Evolutionary conservation across 179 eudicot genomes (phyloP).

Genomic region (Vitellaria paradoxa): DNA sequence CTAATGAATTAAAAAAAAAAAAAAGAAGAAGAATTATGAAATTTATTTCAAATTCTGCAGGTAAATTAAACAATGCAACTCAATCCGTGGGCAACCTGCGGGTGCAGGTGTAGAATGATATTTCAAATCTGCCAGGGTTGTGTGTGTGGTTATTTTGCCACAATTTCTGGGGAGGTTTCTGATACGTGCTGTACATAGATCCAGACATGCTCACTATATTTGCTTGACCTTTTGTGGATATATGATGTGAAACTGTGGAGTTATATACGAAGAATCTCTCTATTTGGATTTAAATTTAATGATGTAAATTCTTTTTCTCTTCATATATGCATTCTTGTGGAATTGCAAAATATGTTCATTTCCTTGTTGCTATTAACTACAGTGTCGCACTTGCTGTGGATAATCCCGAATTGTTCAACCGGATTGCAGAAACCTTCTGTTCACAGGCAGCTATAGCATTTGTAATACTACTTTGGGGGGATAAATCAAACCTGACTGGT

Average conservation of each 20-base stretch:
- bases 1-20: not conserved
- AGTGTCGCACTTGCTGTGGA: slow-evolving; percentile 89
- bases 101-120: not conserved
- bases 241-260: slow-evolving; percentile 13
- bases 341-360: slow-evolving; percentile 1
- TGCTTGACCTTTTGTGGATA: not conserved
- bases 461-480: slow-evolving; percentile 85
- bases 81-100: not conserved
- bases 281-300: not conserved
- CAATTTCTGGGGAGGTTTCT: slow-evolving; percentile 3
- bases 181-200: slow-evolving; percentile 1
- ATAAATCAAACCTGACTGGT: slow-evolving; percentile 51
- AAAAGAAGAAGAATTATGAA: too few species aligned
- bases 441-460: slow-evolving; percentile 57
- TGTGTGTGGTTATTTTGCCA: not conserved
- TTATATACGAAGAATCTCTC: too few species aligned
- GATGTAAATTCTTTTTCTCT: not conserved
- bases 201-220: not conserved
- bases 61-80: not conserved
- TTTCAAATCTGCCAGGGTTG: not conserved
- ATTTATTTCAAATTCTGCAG: too few species aligned
- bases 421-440: slow-evolving; percentile 49
- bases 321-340: not conserved
- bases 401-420: slow-evolving; percentile 68
- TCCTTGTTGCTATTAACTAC: slow-evolving; percentile 21